Evolutionary conservation across 495 filamentous ascomycete genomes (phyloP), one percentile per base, ranked within the genome.

Genomic region (Cladorrhinum samala): DNA sequence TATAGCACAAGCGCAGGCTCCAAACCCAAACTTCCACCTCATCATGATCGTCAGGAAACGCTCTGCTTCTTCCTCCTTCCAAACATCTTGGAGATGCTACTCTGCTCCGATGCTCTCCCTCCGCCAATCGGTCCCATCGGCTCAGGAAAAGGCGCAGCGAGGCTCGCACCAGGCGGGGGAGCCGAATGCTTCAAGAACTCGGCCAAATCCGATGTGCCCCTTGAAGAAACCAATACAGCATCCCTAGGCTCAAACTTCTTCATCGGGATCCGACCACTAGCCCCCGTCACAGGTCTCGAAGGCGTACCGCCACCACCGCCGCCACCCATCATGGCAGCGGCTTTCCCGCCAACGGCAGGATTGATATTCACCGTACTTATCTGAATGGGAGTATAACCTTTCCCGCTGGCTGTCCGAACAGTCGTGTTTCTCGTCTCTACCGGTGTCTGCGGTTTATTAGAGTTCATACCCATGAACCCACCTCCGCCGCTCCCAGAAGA

Each of bases 121-220:
- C 24, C 45, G 21, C 8, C 19, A 23, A 23, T 45, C 37, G 47
- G 39, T 30, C 39, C 36, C 55, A 37, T 45, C 41, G 38, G 36
- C 18, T 49, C 52, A 30, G 52, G 46, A 20, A 50, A 41, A 18
- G 58, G 54, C 1, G 55, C 55, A 20, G 55, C 45, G 45, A 62
- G 48, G 3, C 43, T 9, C 0, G 37, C 16, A 2, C 52, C 33
- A n/a, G 66, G 62, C 20, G 87, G 87, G n/a, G 89, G 88, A 17
- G 78, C 88, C 19, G 85, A 87, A 54, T 84, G 85, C 38, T 78
- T 82, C 13, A 96, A 70, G 66, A 95, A 94, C 57, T 88, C 85
- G 2, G 89, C 88, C 49, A 95, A 68, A 25, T 91, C 88, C 38
- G 80, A 81, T 2, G 87, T 90, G 23, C 75, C 74, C 55, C 58